These are phyloP conservation scores for Kurtzmaniella quercitrusa DNA, from an alignment of 1,139 yeast species.

Conservation along the genomic window DNA sequence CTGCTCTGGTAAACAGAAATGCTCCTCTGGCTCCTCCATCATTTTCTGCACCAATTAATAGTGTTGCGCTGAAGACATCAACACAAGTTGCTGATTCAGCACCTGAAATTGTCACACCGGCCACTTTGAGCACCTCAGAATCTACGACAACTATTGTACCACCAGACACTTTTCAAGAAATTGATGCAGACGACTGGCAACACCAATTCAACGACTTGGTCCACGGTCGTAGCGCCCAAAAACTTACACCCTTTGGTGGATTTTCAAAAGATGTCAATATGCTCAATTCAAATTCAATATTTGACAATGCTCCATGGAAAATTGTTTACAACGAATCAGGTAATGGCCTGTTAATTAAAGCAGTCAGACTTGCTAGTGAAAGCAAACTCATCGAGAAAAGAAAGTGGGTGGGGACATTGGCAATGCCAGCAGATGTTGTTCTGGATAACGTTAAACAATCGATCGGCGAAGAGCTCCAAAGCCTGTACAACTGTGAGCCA, in stretches of 20 bases:
- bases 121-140: not conserved
- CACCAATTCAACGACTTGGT: constrained; percentile 26
- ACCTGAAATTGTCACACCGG: not conserved
- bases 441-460: constrained; percentile 50
- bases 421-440: constrained; percentile 85
- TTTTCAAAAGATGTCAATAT: constrained; percentile 53
- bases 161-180: constrained; percentile 6
- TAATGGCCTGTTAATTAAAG: constrained; percentile 85
- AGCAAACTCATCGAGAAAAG: constrained; percentile 44
- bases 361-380: constrained; percentile 62
- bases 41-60: not conserved
- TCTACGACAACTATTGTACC: not conserved
- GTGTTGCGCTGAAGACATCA: too few species aligned
- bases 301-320: constrained; percentile 73
- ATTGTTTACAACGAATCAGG: constrained; percentile 71
- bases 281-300: constrained; percentile 47
- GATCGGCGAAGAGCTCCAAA: constrained; percentile 42
- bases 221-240: constrained; percentile 26
- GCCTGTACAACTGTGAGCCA: constrained; percentile 55
- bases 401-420: constrained; percentile 85
- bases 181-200: constrained; percentile 13
- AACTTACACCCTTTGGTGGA: constrained; percentile 73
- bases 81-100: too few species aligned
- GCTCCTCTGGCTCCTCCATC: not conserved
- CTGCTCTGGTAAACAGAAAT: not conserved